phyloP scores from a whole-genome alignment of 306 rosid genomes.

The Mimosa bimucronata region DNA sequence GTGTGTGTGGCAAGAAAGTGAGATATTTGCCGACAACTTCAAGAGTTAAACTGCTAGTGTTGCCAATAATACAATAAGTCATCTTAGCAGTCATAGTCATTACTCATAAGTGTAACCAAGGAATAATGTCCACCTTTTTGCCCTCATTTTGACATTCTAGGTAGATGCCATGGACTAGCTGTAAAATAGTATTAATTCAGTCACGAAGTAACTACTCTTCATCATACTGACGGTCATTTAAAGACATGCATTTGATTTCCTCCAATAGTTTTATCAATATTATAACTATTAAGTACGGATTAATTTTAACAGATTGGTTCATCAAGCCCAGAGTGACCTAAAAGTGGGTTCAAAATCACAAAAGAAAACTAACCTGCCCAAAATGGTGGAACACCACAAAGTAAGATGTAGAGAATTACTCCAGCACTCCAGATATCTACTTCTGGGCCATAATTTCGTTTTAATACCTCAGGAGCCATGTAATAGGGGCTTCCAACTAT shows the following conservation, averaged over 20 bases:
- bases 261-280: neutral
- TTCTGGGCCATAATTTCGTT: slow-evolving; percentile 85
- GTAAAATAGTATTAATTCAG: neutral
- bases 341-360: slow-evolving; percentile 21
- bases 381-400: slow-evolving; percentile 96
- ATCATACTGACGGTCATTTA: neutral
- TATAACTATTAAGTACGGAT: neutral
- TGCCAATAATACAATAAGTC: slow-evolving; percentile 13
- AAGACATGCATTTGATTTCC: slow-evolving; percentile 8
- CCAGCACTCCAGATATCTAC: slow-evolving; percentile 99
- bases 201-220: slow-evolving; percentile 3
- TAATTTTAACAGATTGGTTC: slow-evolving; percentile 16
- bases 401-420: slow-evolving; percentile 91
- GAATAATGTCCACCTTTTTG: neutral
- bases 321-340: slow-evolving; percentile 21
- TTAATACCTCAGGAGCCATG: slow-evolving; percentile 99
- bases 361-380: slow-evolving; percentile 89
- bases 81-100: slow-evolving; percentile 14
- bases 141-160: slow-evolving; percentile 5
- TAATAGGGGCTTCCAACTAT: slow-evolving; percentile 99
- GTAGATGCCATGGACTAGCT: slow-evolving; percentile 6
- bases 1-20: neutral
- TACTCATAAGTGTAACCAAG: neutral
- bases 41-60: slow-evolving; percentile 3
- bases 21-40: neutral